Base-by-base conservation (phyloP, 805 yeast species). In the Henningerozyma blattae region DNA sequence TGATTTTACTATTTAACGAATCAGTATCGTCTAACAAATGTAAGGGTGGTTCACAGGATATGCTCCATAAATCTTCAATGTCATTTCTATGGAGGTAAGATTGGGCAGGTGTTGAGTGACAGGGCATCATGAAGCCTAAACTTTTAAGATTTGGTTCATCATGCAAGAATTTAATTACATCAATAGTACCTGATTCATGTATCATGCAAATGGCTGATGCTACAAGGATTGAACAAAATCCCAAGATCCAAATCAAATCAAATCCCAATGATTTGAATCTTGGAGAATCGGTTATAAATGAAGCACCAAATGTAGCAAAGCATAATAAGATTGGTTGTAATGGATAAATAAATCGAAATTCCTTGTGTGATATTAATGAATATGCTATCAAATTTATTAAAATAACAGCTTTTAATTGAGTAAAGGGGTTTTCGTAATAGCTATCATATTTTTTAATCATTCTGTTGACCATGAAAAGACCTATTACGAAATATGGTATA, bases 41-140 rank as follows among this genome's bases (percentile, higher is more conserved):
- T 18, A 62, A 52, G 1, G 98, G 97, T 0, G 99, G 99, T 37
- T 85, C 93, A 55, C 99, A 91, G 0, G 94, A 74, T 27, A 91
- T 61, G 35, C 78, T 77, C 94, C 95, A 82, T 1, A 76, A 40
- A 10, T 70, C 67, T 1, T 52, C 44, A 4, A 69, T 49, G 18
- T 64, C 67, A 8, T 61, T 53, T 16, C 81, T 59, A 48, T 87
- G 94, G 27, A 91, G 57, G 50, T 80, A 75, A 18, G 91, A 72
- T 50, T 85, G 95, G 76, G 91, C 82, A 2, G 98, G 99, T 0
- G 96, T 89, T 0, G 97, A 87, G 55, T 91, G 99, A 48, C 99
- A 91, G 0, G 99, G 98, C 50, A 87, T 85, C 13, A 91, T 55
- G 45, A 91, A 83, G 0, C 95, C 94, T 19, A 87, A 58, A 1